phyloP scores from a whole-genome alignment of 176 grass and related monocot genomes.

The Secale cereale region DNA sequence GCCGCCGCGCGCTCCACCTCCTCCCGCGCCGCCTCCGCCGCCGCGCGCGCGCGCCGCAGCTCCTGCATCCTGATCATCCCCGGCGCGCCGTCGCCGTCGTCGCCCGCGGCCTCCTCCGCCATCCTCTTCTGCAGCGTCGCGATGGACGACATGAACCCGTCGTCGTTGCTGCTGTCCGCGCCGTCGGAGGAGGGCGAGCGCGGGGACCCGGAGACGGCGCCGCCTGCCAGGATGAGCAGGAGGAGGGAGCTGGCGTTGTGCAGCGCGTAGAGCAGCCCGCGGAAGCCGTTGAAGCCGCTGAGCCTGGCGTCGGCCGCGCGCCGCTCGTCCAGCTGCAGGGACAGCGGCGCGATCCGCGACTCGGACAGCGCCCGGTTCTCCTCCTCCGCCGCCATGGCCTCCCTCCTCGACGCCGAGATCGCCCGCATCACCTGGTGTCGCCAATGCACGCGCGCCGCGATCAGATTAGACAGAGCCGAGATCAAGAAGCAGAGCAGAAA shows the following conservation, averaged over 20 bases:
- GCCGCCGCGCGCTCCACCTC: conserved; percentile 57
- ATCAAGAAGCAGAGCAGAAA: background rate
- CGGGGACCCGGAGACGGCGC: conserved; percentile 23
- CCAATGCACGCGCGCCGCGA: background rate
- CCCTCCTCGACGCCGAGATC: conserved; percentile 54
- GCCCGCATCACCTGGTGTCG: conserved; percentile 64
- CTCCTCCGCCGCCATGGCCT: conserved; percentile 67
- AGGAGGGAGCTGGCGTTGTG: conserved; percentile 87
- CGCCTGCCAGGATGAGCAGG: conserved; percentile 62
- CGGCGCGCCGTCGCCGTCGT: background rate
- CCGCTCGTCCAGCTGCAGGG: conserved; percentile 59
- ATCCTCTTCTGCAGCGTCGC: conserved; percentile 75
- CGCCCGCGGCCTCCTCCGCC: conserved; percentile 45
- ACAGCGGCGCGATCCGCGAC: conserved; percentile 60
- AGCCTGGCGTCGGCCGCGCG: conserved; percentile 54
- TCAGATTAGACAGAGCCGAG: background rate
- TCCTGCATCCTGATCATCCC: conserved; percentile 63
- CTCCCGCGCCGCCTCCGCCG: conserved; percentile 60
- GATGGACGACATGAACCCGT: conserved; percentile 64
- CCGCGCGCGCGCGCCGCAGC: conserved; percentile 53
- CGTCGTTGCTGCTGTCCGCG: background rate
- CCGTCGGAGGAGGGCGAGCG: background rate
- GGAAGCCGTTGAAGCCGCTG: conserved; percentile 87
- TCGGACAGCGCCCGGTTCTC: conserved; percentile 69
- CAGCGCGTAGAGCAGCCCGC: conserved; percentile 71